phyloP scores from a whole-genome alignment of 2,329 filamentous ascomycete species.

The Fusarium tricinctum region DNA sequence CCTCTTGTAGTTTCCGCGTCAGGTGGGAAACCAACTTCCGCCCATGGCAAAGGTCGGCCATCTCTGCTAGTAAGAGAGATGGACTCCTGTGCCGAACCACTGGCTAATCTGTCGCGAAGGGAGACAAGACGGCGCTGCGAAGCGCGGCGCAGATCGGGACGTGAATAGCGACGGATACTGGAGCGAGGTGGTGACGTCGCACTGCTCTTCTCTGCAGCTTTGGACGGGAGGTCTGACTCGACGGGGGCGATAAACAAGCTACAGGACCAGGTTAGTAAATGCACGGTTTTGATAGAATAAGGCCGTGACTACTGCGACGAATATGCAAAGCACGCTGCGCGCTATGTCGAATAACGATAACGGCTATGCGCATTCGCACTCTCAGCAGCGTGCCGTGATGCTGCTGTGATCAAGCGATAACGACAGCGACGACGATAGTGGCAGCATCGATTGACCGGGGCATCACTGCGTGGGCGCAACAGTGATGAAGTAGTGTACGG shows the following conservation, averaged over 20 bases:
- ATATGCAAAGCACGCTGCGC: constrained; percentile 28
- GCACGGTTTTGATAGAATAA: constrained; percentile 14
- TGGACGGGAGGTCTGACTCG: constrained; percentile 59
- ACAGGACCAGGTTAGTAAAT: constrained; percentile 37
- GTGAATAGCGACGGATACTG: constrained; percentile 57
- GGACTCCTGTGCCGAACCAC: constrained; percentile 22
- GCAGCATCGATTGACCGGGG: constrained; percentile 45
- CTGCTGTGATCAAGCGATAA: constrained; percentile 35
- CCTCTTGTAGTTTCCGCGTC: constrained; percentile 29
- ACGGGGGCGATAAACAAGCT: constrained; percentile 64
- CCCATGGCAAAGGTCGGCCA: constrained; percentile 44
- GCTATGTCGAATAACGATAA: constrained; percentile 22
- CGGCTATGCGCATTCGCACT: constrained; percentile 33
- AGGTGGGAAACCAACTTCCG: constrained; percentile 31
- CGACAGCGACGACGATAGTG: constrained; percentile 13
- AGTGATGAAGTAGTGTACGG: constrained; percentile 28
- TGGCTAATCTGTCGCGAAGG: constrained; percentile 44
- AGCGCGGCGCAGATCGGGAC: constrained; percentile 52
- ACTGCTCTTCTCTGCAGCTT: constrained; percentile 52
- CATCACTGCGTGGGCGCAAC: constrained; percentile 42
- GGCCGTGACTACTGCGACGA: constrained; percentile 29
- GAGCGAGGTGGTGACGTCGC: constrained; percentile 55
- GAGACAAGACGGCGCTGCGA: constrained; percentile 49
- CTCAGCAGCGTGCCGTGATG: constrained; percentile 35
- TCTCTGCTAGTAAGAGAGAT: constrained; percentile 21